Evolutionary conservation across 148 eudicot species (phyloP), one percentile per base, ranked within the genome.

Genomic region (Amaranthus cruentus): DNA sequence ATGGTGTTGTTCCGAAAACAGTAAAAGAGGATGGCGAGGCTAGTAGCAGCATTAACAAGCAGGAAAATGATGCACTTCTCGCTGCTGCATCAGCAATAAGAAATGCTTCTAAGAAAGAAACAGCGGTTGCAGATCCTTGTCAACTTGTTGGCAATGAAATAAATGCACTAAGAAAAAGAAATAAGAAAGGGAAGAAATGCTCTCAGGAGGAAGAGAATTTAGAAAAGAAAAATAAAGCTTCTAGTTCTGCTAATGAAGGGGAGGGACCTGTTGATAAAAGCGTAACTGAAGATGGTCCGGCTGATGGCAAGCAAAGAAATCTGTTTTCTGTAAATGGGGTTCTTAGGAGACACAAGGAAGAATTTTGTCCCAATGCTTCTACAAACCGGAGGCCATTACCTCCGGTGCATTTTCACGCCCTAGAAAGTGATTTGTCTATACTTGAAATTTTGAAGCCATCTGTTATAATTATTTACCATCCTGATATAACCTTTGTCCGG

Each of bases 401-500:
- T 51, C 88, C 90, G 11, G 88, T 96, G 77, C 83, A 83, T 76
- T 96, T 90, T 75, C 87, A 92, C 84, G 97, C 99, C 74, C 77
- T 90, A 7, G 99, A 96, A 79, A 92, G 88, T 69, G 88, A 85
- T 68, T 81, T 75, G 57, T 77, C 76, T 78, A 75, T 96, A 69
- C 94, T 96, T 38, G 96, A 87, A 75, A 85, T 85, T 79, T 84
- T 96, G 83, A 84, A 81, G 84, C 99, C 99, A 48, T 90, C 97
- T 57, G 79, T 81, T 44, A 78, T 95, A 73, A 81, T 92, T 78
- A 89, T 86, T 44, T 95, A 92, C 77, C 97, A 95, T 73, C 99
- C 99, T 75, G 97, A 92, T 80, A 81, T 95, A 78, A 89, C 87
- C n/a, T 95, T 92, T 87, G 96, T 92, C 69, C 83, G 99, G 73